These are phyloP conservation scores for Globisporangium canariense DNA, from an alignment of 352 stramenopile genomes.

Conservation along the genomic window DNA sequence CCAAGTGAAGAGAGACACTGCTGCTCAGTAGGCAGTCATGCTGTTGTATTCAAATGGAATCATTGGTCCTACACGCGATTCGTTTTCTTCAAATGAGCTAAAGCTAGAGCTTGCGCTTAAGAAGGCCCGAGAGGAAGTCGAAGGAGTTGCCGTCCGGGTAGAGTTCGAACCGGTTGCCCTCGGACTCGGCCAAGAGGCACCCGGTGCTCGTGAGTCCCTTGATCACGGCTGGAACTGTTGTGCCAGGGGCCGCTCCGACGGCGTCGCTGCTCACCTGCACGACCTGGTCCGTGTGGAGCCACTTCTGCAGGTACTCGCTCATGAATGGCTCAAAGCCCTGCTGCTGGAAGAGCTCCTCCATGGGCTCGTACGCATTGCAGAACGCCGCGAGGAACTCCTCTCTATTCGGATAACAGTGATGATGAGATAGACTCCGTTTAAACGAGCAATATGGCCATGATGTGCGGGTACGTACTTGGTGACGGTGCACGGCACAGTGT, in stretches of 20 bases:
- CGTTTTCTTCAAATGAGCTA: neutral
- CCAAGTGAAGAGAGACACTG: constrained; percentile 42
- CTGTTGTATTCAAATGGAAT: neutral
- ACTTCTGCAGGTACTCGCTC: constrained; percentile 75
- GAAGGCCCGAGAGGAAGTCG: constrained; percentile 81
- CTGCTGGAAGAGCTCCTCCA: constrained; percentile 76
- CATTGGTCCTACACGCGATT: neutral
- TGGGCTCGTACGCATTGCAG: constrained; percentile 85
- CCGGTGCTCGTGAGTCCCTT: constrained; percentile 77
- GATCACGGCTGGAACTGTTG: constrained; percentile 53
- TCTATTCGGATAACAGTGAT: constrained; percentile 24
- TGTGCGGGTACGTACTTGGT: constrained; percentile 54
- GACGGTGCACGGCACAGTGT: constrained; percentile 51
- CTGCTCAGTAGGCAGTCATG: neutral
- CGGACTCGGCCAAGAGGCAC: constrained; percentile 70
- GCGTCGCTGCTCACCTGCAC: constrained; percentile 65
- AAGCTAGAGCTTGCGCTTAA: constrained; percentile 79
- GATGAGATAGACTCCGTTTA: neutral
- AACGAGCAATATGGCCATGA: neutral
- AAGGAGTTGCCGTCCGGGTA: constrained; percentile 90
- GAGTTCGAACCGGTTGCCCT: constrained; percentile 71
- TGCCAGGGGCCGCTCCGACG: constrained; percentile 21
- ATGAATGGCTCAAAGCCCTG: constrained; percentile 87
- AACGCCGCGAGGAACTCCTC: constrained; percentile 87
- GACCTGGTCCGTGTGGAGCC: constrained; percentile 83